Evolutionary conservation across 1,284 basidiomycete species (phyloP), one percentile per base, ranked within the genome.

Genomic region (Fomes fomentarius): DNA sequence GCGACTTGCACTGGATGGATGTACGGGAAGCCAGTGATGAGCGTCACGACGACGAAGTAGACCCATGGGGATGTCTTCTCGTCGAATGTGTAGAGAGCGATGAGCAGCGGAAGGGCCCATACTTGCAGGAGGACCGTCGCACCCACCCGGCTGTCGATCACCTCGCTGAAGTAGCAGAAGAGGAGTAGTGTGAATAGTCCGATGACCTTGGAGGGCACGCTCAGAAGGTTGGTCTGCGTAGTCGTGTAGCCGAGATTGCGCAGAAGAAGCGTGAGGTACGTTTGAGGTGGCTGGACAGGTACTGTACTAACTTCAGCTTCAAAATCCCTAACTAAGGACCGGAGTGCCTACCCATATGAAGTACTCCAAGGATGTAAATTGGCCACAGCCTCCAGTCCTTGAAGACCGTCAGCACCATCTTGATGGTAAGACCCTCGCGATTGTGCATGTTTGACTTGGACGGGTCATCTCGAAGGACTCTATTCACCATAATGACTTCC

Each of bases 371-470:
- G 12, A 85, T 70, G 62, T 90, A 90, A 21, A 90, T 57, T 0
- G 88, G 88, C 85, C 87, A 91, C 54, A 90, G 69, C 57, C 85
- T 80, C 62, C 82, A 88, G 64, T 91, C 87, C 34, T 74, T 76
- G 4, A 89, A 53, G 1, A 82, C 79, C 19, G 67, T 70, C 75
- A 78, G 85, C 9, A 90, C 72, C 52, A 79, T 78, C 60, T 73
- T 76, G 11, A 78, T 30, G 0, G 78, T 74, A 11, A 91, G 68
- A 0, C 84, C 84, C 68, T 92, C 80, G 24, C 90, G 82, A 58
- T 93, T 93, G 71, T 92, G 87, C 89, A 92, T 92, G 58, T 84
- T 81, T 3, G 82, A 81, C 75, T 91, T 87, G 10, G 79, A 74
- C 2, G 84, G 88, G 60, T 91, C 88, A 64, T 90, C 89, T 3